Percentiles rank a stretch among this genome's conserved stretches.
Conservation (phyloP, 441 rosid genomes). For the Croton laevigatus region DNA sequence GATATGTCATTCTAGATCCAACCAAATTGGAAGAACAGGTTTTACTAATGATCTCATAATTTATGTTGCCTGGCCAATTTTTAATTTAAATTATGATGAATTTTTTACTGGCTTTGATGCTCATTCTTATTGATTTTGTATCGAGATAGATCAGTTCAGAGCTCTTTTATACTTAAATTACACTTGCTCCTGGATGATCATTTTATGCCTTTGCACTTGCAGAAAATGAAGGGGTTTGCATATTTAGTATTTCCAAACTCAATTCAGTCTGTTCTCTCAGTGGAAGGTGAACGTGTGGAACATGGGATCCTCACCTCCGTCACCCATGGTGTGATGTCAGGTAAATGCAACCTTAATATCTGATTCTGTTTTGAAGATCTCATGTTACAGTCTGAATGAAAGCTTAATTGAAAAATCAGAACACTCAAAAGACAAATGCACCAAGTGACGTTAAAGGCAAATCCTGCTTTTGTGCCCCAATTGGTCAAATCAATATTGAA, state of each 20-base stretch:
- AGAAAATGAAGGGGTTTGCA: constrained; percentile 81
- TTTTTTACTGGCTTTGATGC: background rate
- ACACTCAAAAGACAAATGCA: background rate
- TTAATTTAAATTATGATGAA: background rate
- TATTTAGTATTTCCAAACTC: constrained; percentile 85
- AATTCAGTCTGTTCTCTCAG: constrained; percentile 52
- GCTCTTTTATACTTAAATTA: background rate
- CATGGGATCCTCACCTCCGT: constrained; percentile 82
- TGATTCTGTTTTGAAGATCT: background rate
- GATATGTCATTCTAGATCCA: constrained; percentile 67
- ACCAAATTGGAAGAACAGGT: constrained; percentile 92
- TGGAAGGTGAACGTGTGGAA: constrained; percentile 54
- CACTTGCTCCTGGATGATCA: constrained; percentile 7
- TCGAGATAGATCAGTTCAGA: constrained; percentile 1
- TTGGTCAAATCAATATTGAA: background rate
- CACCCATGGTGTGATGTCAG: constrained; percentile 69
- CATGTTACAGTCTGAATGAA: too few species aligned
- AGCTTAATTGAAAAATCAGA: background rate
- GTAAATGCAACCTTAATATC: constrained; percentile 24
- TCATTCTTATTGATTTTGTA: background rate
- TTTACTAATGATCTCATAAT: background rate
- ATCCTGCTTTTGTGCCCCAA: background rate
- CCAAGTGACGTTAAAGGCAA: background rate
- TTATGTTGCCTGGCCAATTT: background rate
- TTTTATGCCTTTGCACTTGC: constrained; percentile 37